Evolutionary conservation across 2,329 filamentous ascomycete genomes (phyloP).

Genomic region (Cadophora malorum): DNA sequence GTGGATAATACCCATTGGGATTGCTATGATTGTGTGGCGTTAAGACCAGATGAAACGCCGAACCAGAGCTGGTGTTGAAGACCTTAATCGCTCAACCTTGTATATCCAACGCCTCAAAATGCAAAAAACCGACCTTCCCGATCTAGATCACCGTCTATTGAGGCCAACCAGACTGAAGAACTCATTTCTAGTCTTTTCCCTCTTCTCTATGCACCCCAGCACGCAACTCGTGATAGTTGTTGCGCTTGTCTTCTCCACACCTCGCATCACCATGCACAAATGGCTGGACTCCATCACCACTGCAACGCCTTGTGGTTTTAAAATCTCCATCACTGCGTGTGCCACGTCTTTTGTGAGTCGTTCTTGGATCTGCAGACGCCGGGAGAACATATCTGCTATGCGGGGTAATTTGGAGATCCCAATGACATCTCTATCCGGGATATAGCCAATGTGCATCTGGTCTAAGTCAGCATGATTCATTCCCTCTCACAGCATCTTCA

Average conservation of each 20-base stretch:
- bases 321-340: constrained; percentile 87
- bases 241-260: constrained; percentile 89
- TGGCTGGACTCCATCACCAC: constrained; percentile 98
- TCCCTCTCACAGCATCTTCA: constrained; percentile 27
- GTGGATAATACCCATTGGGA: constrained; percentile 18
- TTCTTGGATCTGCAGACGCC: constrained; percentile 94
- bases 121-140: constrained; percentile 20
- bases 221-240: constrained; percentile 96
- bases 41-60: constrained; percentile 45
- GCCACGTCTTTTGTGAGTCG: constrained; percentile 96
- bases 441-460: constrained; percentile 99
- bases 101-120: constrained; percentile 36
- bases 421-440: constrained; percentile 88
- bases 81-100: constrained; percentile 38
- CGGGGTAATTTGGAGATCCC: constrained; percentile 95
- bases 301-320: constrained; percentile 92
- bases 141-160: constrained; percentile 53
- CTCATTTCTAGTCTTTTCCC: constrained; percentile 93
- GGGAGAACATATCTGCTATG: constrained; percentile 96
- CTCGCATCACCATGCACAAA: constrained; percentile 98
- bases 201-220: constrained; percentile 91
- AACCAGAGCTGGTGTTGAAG: constrained; percentile 44
- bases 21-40: constrained; percentile 40
- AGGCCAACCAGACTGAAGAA: constrained; percentile 82
- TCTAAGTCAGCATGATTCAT: neutral